Percentiles rank a stretch among this genome's conserved stretches.
Conservation (phyloP, 2,329 filamentous ascomycete species). For the Sporothrix protearum region DNA sequence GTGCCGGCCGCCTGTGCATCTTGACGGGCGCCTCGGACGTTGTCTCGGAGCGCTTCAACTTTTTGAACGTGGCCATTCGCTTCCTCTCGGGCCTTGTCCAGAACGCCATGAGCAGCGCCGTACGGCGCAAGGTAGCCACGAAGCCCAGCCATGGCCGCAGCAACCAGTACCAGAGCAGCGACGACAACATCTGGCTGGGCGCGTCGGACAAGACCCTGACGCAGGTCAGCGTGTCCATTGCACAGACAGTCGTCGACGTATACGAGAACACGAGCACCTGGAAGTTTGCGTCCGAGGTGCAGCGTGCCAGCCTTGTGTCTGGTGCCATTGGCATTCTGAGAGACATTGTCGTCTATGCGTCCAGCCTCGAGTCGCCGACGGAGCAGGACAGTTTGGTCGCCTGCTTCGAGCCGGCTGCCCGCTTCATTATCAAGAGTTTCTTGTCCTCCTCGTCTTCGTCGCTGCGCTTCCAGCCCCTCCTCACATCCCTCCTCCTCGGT, state of each 20-base stretch:
- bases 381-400: slow-evolving; percentile 44
- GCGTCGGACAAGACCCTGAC: slow-evolving; percentile 75
- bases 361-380: slow-evolving; percentile 54
- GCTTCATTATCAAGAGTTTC: slow-evolving; percentile 73
- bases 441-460: slow-evolving; percentile 66
- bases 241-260: slow-evolving; percentile 72
- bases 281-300: slow-evolving; percentile 68
- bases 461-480: slow-evolving; percentile 71
- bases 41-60: slow-evolving; percentile 68
- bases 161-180: slow-evolving; percentile 31
- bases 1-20: slow-evolving; percentile 69
- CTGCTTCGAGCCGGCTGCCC: slow-evolving; percentile 67
- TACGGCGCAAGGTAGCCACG: slow-evolving; percentile 58
- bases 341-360: slow-evolving; percentile 67
- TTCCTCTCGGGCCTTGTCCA: slow-evolving; percentile 74
- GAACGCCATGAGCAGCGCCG: slow-evolving; percentile 66
- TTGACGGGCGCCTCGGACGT: slow-evolving; percentile 82
- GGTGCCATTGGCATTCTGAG: slow-evolving; percentile 67
- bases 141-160: slow-evolving; percentile 47
- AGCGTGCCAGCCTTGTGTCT: slow-evolving; percentile 65
- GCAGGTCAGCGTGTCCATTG: slow-evolving; percentile 67
- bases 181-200: slow-evolving; percentile 58
- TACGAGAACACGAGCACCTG: slow-evolving; percentile 83
- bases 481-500: slow-evolving; percentile 64
- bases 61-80: slow-evolving; percentile 68